These are phyloP conservation scores for Meripilus lineatus DNA, from an alignment of 1,284 basidiomycete genomes.

Conservation along the genomic window DNA sequence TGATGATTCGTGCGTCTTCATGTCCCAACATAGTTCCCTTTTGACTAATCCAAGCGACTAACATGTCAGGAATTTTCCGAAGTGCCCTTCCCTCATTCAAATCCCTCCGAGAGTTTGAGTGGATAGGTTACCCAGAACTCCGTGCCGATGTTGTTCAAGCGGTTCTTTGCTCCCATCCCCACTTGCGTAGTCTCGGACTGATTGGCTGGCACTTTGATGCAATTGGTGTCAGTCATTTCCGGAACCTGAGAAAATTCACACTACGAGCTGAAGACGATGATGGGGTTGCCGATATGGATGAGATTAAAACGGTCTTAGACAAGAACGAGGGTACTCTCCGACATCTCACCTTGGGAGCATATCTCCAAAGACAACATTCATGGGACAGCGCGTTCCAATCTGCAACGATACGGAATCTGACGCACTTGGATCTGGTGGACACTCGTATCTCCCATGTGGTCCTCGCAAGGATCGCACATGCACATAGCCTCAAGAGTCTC, in stretches of 20 bases:
- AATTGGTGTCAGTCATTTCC: constrained; percentile 49
- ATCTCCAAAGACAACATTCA: constrained; percentile 53
- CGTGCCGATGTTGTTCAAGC: constrained; percentile 55
- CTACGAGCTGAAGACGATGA: constrained; percentile 65
- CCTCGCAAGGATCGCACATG: constrained; percentile 55
- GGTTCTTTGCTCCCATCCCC: constrained; percentile 46
- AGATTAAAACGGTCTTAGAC: constrained; percentile 60
- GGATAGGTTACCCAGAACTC: constrained; percentile 68
- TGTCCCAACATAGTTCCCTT: background rate
- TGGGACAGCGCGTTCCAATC: constrained; percentile 64
- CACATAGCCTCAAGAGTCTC: constrained; percentile 51
- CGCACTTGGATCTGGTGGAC: constrained; percentile 62
- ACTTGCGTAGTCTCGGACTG: constrained; percentile 50
- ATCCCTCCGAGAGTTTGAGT: constrained; percentile 57
- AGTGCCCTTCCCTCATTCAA: constrained; percentile 56
- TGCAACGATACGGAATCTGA: constrained; percentile 55
- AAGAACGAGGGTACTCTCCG: constrained; percentile 50
- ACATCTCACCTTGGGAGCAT: constrained; percentile 62
- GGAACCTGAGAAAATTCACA: constrained; percentile 55
- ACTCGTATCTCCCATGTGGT: constrained; percentile 60
- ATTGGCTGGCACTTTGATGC: constrained; percentile 69
- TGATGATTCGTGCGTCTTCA: constrained; percentile 47
- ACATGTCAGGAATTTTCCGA: constrained; percentile 45
- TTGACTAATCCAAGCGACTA: background rate
- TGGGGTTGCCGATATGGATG: constrained; percentile 60